Evolutionary conservation across 495 filamentous ascomycete species (phyloP), one percentile per base, ranked within the genome.

Genomic region (Tuber umbilicatum): DNA sequence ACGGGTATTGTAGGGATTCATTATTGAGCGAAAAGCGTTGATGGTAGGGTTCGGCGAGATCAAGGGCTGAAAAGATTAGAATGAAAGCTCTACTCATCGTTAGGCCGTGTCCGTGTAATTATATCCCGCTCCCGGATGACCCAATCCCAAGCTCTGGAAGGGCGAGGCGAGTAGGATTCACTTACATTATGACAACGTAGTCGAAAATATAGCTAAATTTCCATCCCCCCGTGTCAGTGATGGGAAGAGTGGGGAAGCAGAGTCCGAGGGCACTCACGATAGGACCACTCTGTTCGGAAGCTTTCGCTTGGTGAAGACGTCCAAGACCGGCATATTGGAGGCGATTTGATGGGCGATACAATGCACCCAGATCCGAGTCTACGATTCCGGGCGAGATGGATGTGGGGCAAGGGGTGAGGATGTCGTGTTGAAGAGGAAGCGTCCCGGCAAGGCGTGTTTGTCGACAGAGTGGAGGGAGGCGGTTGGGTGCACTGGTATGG

Each of bases 1-100:
- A 93, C 17, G 93, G 93, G 75, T 94, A 96, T 78, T 87, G 87
- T 7, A 91, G 84, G 45, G 87, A 88, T 71, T 86, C 87, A 76
- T 91, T 89, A 42, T 82, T 77, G 27, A 90, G 84, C n/a, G 89
- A 87, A 81, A 88, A 88, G 78, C 84, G 86, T 81, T 89, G 90
- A 80, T 88, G 86, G 83, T 83, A 87, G n/a, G 87, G 87, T 76
- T 88, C 85, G 55, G 87, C 84, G 39, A 84, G 82, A 79, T 90
- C 86, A 74, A 89, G 84, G 71, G 86, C 85, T 42, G 82, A 86
- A 83, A 90, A 89, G 73, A 82, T 86, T 71, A 83, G 75, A n/a
- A 87, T 85, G 76, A 89, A 87, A 75, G 82, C 77, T 73, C 85
- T 86, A 80, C 60, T 37, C 68, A 75, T 73, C 84, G 84, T 83